Evolutionary conservation across 2,329 filamentous ascomycete genomes (phyloP).

Genomic region (Colletotrichum tropicale): DNA sequence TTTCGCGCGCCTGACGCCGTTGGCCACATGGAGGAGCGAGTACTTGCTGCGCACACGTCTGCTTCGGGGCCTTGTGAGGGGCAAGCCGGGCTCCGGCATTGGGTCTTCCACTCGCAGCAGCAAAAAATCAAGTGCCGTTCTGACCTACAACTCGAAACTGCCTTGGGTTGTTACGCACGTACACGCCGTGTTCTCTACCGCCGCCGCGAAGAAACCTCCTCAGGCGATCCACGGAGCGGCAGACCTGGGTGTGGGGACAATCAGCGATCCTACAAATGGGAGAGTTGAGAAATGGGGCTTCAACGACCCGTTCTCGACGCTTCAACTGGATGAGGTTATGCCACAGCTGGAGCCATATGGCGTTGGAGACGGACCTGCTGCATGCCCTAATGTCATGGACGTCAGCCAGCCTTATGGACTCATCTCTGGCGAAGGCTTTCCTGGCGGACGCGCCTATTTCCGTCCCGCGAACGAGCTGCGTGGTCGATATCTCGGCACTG

Average conservation of each 20-base stretch:
- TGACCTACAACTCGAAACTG: slow-evolving; percentile 86
- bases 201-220: slow-evolving; percentile 71
- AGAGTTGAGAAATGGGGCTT: slow-evolving; percentile 85
- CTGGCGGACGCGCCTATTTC: slow-evolving; percentile 81
- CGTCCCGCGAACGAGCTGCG: slow-evolving; percentile 75
- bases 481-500: slow-evolving; percentile 73
- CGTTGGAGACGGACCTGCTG: slow-evolving; percentile 77
- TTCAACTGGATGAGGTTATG: slow-evolving; percentile 79
- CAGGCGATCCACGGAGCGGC: slow-evolving; percentile 83
- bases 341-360: slow-evolving; percentile 79
- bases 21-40: slow-evolving; percentile 95
- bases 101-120: slow-evolving; percentile 56
- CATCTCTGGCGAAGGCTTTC: slow-evolving; percentile 84
- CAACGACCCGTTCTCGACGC: slow-evolving; percentile 74
- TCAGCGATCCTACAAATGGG: slow-evolving; percentile 78
- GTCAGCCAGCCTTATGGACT: slow-evolving; percentile 86
- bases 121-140: slow-evolving; percentile 73
- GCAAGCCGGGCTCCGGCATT: slow-evolving; percentile 72
- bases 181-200: slow-evolving; percentile 71
- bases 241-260: slow-evolving; percentile 77
- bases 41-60: slow-evolving; percentile 89
- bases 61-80: slow-evolving; percentile 79
- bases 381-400: slow-evolving; percentile 86
- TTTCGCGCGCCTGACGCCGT: slow-evolving; percentile 80
- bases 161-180: slow-evolving; percentile 80